Conservation (phyloP, 2,329 filamentous ascomycete species). For the Aspergillus calidoustus region DNA sequence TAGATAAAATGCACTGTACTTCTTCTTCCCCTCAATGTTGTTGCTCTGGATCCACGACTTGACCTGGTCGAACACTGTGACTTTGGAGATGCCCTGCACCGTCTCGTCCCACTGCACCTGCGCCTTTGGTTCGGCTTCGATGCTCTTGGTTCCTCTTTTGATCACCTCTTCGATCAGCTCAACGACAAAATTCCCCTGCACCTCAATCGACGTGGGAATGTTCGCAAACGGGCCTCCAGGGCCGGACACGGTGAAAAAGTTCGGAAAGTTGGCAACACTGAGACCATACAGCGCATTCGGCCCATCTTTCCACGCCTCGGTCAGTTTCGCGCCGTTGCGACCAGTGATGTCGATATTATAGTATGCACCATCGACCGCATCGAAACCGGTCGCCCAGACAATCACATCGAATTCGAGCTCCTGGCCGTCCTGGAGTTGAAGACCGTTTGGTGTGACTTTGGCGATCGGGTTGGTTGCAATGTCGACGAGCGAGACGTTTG, state of each 20-base stretch:
- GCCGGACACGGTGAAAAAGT: conserved; percentile 60
- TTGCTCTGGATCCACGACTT: conserved; percentile 5
- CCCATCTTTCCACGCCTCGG: conserved; percentile 38
- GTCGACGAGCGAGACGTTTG: conserved; percentile 53
- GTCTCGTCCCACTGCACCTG: neutral
- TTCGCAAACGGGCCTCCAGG: conserved; percentile 42
- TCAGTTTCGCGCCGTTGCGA: conserved; percentile 32
- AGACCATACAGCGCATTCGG: conserved; percentile 50
- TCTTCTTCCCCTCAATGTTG: conserved; percentile 3
- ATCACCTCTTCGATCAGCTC: neutral
- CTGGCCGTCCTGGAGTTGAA: conserved; percentile 39
- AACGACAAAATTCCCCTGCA: neutral
- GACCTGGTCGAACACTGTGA: neutral
- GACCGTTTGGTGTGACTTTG: conserved; percentile 45
- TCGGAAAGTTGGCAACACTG: conserved; percentile 49
- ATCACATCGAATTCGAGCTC: neutral
- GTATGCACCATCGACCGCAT: conserved; percentile 24
- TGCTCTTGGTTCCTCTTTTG: neutral
- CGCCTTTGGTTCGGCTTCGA: neutral
- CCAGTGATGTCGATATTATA: conserved; percentile 46
- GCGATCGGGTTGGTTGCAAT: conserved; percentile 50
- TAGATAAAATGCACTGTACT: neutral
- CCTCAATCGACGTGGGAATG: neutral
- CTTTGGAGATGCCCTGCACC: neutral
- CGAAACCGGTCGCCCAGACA: conserved; percentile 2